Evolutionary conservation across 2,329 filamentous ascomycete species (phyloP), one percentile per base, ranked within the genome.

Genomic region (Pseudogymnoascus sp.): DNA sequence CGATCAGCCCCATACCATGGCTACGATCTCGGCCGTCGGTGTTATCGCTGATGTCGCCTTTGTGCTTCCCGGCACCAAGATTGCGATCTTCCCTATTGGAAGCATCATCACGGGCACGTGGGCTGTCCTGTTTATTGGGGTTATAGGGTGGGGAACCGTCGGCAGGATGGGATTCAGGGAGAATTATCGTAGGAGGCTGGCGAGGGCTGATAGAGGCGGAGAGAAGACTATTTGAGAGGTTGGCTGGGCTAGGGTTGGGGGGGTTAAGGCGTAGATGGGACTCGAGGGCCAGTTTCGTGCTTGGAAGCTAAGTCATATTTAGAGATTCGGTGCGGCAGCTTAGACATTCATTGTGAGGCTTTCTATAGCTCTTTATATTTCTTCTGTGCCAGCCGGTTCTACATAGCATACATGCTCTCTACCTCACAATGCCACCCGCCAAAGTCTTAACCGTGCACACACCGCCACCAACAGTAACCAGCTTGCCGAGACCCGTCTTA

Each of bases 361-460:
- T 57, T 57, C 51, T 57, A 57, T 19, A 57, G 51, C 51, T 57
- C 25, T 57, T 57, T 57, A 57, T 57, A 57, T 28, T 31, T 34
- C 10, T n/a, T 51, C 8, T 19, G 25, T 34, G 28, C 25, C 16
- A 34, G 28, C 51, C 10, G 3, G 2, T 39, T 43, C 60, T n/a
- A n/a, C n/a, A n/a, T n/a, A 43, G 16, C 16, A 23, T 28, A 11
- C 34, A 41, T n/a, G 14, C 34, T n/a, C 11, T 69, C 61, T 90
- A 98, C 82, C 92, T 85, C 68, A 98, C 91, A 68, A 87, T 85
- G 68, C 90, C 95, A 41, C 86, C 88, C 79, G 88, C 88, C 73
- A 99, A 80, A 65, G 82, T 90, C 77, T 88, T 85, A 67, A 98
- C 93, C 51, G 84, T 93, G 80, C 95, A 98, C 57, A 90, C 78